phyloP scores from a whole-genome alignment of 768 basidiomycete genomes.

The Kwoniella dendrophila region DNA sequence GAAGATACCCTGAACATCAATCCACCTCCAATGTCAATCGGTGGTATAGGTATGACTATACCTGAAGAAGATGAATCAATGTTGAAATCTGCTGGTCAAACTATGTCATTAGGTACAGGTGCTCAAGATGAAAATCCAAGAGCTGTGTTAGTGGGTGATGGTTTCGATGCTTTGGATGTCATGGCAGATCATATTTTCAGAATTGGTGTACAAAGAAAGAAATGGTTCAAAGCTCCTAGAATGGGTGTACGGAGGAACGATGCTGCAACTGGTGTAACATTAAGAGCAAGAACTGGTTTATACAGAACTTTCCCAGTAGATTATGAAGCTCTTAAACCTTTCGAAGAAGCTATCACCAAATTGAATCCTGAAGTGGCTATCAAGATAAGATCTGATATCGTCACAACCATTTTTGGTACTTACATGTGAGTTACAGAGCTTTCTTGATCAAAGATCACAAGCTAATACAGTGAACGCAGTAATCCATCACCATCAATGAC shows the following conservation, averaged over 20 bases:
- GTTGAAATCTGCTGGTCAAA: conserved; percentile 1
- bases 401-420: conserved; percentile 27
- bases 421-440: conserved; percentile 60
- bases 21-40: conserved; percentile 8
- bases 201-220: conserved; percentile 45
- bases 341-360: conserved; percentile 58
- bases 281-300: conserved; percentile 47
- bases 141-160: conserved; percentile 46
- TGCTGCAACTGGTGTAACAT: conserved; percentile 42
- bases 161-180: conserved; percentile 51
- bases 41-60: conserved; percentile 6
- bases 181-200: conserved; percentile 53
- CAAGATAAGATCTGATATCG: conserved; percentile 64
- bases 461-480: conserved; percentile 13
- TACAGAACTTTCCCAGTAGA: conserved; percentile 80
- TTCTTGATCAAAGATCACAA: conserved; percentile 49
- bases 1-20: conserved; percentile 7
- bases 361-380: conserved; percentile 84
- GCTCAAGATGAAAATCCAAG: conserved; percentile 18
- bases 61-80: conserved; percentile 11
- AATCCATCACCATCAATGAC: conserved; percentile 39
- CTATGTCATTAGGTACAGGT: conserved; percentile 3
- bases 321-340: conserved; percentile 75
- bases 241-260: conserved; percentile 33
- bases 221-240: conserved; percentile 49